These are phyloP conservation scores for Alternaria gansuensis DNA, from an alignment of 2,329 filamentous ascomycete genomes.

Conservation along the genomic window DNA sequence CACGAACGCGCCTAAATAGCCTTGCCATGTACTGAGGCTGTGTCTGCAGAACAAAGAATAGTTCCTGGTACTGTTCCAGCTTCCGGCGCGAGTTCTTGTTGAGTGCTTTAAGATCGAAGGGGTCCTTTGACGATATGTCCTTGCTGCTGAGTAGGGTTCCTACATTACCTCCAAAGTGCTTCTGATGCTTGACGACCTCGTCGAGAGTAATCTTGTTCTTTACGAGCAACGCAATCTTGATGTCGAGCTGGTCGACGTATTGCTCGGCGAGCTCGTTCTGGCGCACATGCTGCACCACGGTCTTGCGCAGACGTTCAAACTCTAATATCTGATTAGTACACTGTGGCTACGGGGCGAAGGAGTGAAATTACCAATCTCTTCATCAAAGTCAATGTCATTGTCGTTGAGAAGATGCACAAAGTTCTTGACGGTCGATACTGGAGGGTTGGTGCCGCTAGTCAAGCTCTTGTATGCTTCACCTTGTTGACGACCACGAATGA, in stretches of 20 bases:
- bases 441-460: constrained; percentile 94
- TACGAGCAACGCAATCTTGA: constrained; percentile 97
- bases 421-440: constrained; percentile 95
- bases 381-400: constrained; percentile 98
- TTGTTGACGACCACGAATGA: constrained; percentile 92
- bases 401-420: constrained; percentile 98
- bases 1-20: constrained; percentile 83
- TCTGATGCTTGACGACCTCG: constrained; percentile 96
- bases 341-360: too few species aligned
- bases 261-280: constrained; percentile 98
- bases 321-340: constrained; percentile 60
- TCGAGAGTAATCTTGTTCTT: constrained; percentile 99
- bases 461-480: constrained; percentile 98
- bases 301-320: constrained; percentile 93
- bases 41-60: constrained; percentile 97
- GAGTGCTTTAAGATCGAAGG: constrained; percentile 94
- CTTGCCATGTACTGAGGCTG: constrained; percentile 93
- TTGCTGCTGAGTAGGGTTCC: constrained; percentile 85
- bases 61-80: constrained; percentile 93
- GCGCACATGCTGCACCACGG: constrained; percentile 94
- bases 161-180: constrained; percentile 90
- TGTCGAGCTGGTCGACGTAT: constrained; percentile 97
- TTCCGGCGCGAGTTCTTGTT: constrained; percentile 97
- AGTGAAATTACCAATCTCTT: constrained; percentile 73
- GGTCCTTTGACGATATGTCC: constrained; percentile 87